Evolutionary conservation across 768 basidiomycete species (phyloP), one percentile per base, ranked within the genome.

Genomic region (Lyophyllum decastes): DNA sequence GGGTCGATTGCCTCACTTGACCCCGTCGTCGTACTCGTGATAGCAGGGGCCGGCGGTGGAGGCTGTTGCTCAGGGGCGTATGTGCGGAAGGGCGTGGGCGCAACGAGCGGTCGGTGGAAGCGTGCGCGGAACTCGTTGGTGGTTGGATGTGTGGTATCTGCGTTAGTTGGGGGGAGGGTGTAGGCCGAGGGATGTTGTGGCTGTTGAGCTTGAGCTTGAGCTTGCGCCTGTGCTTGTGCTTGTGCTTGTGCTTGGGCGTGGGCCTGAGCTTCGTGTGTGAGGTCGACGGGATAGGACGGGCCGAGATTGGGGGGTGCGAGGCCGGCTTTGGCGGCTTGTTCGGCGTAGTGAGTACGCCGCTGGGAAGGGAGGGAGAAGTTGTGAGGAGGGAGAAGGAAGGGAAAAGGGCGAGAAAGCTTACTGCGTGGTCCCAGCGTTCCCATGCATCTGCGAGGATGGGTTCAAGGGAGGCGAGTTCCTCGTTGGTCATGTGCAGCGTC

Each of bases 371-470:
- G 16, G 46, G 22, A 35, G 24, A 52, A 47, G 52, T 33, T 52
- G 45, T 2, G 35, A 16, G 14, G 43, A 30, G 10, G 49, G 21
- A 33, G 16, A 24, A 50, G 48, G 52, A 34, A 24, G 55, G 44
- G 54, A 30, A 57, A 46, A 49, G 10, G 51, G 34, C 17, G 60
- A 55, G 8, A 41, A 56, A 57, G 69, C 82, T 55, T 66, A 92
- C 90, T 70, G 88, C 87, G 62, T 86, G 84, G 64, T 93, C 87
- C 92, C 92, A 94, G 40, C 89, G 87, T 57, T 94, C 92, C 82
- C 90, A 94, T 17, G 90, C 90, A 45, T 89, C 86, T 5, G 92
- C 90, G 46, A 94, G 87, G 63, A 91, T 77, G 25, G 90, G 88
- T 66, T 93, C 89, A 49, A 94, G 73, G 10, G 88, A 85, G 2